Evolutionary conservation across 2,329 filamentous ascomycete species (phyloP).

Genomic region (Diaporthe vaccinii): DNA sequence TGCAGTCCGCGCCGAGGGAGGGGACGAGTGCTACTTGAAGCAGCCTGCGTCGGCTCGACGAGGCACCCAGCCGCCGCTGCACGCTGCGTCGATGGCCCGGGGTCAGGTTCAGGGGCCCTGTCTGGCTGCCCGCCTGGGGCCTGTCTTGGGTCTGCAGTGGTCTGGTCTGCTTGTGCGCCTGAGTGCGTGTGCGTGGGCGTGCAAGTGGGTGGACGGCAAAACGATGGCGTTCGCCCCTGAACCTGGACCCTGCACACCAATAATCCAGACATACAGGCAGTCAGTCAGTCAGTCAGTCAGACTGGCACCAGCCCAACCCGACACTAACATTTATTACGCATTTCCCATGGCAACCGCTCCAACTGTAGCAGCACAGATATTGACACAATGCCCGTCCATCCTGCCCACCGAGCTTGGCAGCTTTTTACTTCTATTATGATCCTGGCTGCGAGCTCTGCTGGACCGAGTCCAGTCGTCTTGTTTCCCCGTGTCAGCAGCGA

Average conservation of each 20-base stretch:
- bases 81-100: slow-evolving; percentile 10
- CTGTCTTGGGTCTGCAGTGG: slow-evolving; percentile 32
- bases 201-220: slow-evolving; percentile 31
- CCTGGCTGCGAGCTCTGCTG: neutral
- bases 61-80: slow-evolving; percentile 33
- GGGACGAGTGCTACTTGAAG: slow-evolving; percentile 36
- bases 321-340: slow-evolving; percentile 22
- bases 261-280: neutral
- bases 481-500: neutral
- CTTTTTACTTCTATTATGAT: neutral
- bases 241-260: slow-evolving; percentile 37
- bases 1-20: slow-evolving; percentile 28
- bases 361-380: neutral
- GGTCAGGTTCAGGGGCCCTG: slow-evolving; percentile 33
- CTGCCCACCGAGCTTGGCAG: neutral
- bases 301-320: neutral
- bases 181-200: neutral
- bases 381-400: neutral
- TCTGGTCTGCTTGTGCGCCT: slow-evolving; percentile 25
- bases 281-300: neutral
- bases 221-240: slow-evolving; percentile 30
- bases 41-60: slow-evolving; percentile 33
- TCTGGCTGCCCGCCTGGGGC: slow-evolving; percentile 24
- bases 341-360: slow-evolving; percentile 24
- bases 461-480: neutral